Evolutionary conservation across 2,329 filamentous ascomycete genomes (phyloP), one percentile per base, ranked within the genome.

Genomic region (Fonsecaea nubica): DNA sequence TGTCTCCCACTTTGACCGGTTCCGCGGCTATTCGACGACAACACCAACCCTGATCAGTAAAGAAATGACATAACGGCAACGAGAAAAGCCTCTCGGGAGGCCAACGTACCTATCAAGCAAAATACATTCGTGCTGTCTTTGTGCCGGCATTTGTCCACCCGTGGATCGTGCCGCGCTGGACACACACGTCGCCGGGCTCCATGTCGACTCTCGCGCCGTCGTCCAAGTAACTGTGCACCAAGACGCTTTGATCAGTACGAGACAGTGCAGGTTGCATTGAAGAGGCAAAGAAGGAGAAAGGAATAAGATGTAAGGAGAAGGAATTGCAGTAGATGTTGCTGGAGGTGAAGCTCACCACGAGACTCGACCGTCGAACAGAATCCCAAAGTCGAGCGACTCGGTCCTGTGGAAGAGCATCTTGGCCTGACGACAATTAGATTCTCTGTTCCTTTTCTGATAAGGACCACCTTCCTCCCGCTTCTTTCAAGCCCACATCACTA

Each of bases 131-230:
- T 12, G 66, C 72, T 1, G 64, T 61, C 52, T 69, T 66, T 13
- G 64, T 48, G 5, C 63, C 48, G 33, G 56, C 63, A 58, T 75
- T 75, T 18, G 68, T 71, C 73, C 73, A 75, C 9, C 71, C 64
- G 55, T 75, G 73, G 15, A 74, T 74, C n/a, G 73, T 74, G 40
- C 71, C 71, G 10, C 73, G 66, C 62, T 74, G 73, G 8, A 74
- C 69, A 25, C 69, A 72, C 48, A 74, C 53, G 54, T 74, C 73
- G 48, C 69, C 67, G 55, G 63, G 62, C 58, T 69, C 72, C 67
- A 74, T 45, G 32, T 62, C 62, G 15, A 69, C 71, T 54, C 65
- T 71, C 8, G 69, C 69, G 4, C 69, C 72, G 45, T 73, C 67
- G 53, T 74, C 73, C 42, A 74, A 62, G 33, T 74, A 72, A 40